Percentiles rank a stretch among this genome's conserved stretches.
Conservation (phyloP, 768 basidiomycete genomes). For the Termitomyces sp. region DNA sequence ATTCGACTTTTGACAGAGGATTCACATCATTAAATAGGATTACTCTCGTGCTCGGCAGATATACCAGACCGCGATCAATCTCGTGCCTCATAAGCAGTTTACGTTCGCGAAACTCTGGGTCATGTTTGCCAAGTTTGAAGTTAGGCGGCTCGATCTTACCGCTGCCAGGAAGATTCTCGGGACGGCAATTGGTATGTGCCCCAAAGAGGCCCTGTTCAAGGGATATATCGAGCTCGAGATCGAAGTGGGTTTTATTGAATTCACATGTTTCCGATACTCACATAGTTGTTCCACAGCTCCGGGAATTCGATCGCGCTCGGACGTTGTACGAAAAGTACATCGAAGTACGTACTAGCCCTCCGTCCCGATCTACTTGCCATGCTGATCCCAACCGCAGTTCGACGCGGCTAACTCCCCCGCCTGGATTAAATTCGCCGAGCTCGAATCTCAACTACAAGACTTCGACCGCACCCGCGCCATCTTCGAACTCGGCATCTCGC, state of each 20-base stretch:
- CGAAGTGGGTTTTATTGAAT: constrained; percentile 50
- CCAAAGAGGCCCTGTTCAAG: constrained; percentile 94
- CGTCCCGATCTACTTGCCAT: not conserved
- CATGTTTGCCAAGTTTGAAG: constrained; percentile 89
- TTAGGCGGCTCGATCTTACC: constrained; percentile 75
- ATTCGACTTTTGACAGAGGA: constrained; percentile 1
- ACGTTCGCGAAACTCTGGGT: constrained; percentile 98
- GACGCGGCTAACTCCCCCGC: constrained; percentile 89
- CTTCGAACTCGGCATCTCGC: constrained; percentile 87
- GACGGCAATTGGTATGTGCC: constrained; percentile 90
- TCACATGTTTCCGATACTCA: not conserved
- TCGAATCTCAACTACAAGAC: constrained; percentile 86
- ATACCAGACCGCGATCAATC: constrained; percentile 83
- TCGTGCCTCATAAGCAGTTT: constrained; percentile 95
- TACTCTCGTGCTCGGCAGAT: constrained; percentile 84
- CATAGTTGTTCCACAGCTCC: constrained; percentile 47
- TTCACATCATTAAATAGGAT: constrained; percentile 49
- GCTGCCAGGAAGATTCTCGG: constrained; percentile 91
- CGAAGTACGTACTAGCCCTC: constrained; percentile 52
- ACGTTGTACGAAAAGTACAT: constrained; percentile 92
- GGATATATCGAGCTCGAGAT: constrained; percentile 94
- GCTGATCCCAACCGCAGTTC: constrained; percentile 41
- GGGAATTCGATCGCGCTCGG: constrained; percentile 94
- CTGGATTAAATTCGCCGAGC: constrained; percentile 95
- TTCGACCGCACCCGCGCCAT: constrained; percentile 88